A percentile compares a stretch with the other conserved stretches of the same genome.
These are phyloP conservation scores for Nitzschia sp. DNA, from an alignment of 108 stramenopile species.

Conservation along the genomic window DNA sequence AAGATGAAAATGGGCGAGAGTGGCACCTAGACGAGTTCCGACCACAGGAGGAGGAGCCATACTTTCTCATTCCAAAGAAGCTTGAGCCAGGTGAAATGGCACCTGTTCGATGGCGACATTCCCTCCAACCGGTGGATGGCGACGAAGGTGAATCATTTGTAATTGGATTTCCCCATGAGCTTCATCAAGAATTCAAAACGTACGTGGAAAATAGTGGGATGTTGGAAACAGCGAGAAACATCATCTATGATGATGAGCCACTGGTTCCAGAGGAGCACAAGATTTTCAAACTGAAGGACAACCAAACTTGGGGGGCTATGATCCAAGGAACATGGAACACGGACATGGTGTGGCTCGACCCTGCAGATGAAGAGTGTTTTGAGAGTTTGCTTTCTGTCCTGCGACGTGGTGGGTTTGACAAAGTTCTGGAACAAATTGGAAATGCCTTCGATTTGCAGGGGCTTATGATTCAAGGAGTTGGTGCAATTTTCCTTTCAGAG, in stretches of 20 bases:
- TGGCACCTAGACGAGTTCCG: slow-evolving; percentile 24
- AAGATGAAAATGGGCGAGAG: slow-evolving; percentile 14
- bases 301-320: slow-evolving; percentile 55
- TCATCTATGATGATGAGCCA: slow-evolving; percentile 22
- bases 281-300: slow-evolving; percentile 46
- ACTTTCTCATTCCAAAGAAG: slow-evolving; percentile 33
- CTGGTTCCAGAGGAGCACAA: slow-evolving; percentile 6
- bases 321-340: slow-evolving; percentile 50
- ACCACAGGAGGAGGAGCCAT: slow-evolving; percentile 21
- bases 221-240: slow-evolving; percentile 16
- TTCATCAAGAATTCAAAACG: slow-evolving; percentile 15
- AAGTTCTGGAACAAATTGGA: slow-evolving; percentile 48
- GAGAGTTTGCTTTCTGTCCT: slow-evolving; percentile 52
- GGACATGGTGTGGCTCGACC: slow-evolving; percentile 68
- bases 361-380: slow-evolving; percentile 57
- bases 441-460: slow-evolving; percentile 29
- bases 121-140: slow-evolving; percentile 13
- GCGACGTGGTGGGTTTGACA: slow-evolving; percentile 51
- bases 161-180: slow-evolving; percentile 25
- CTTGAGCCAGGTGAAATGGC: slow-evolving; percentile 51
- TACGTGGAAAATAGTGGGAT: slow-evolving; percentile 27
- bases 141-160: slow-evolving; percentile 31
- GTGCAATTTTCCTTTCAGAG: slow-evolving; percentile 28
- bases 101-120: slow-evolving; percentile 48
- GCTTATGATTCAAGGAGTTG: slow-evolving; percentile 35